Conservation (phyloP, 306 rosid genomes). For the Citrullus mucosospermus region DNA sequence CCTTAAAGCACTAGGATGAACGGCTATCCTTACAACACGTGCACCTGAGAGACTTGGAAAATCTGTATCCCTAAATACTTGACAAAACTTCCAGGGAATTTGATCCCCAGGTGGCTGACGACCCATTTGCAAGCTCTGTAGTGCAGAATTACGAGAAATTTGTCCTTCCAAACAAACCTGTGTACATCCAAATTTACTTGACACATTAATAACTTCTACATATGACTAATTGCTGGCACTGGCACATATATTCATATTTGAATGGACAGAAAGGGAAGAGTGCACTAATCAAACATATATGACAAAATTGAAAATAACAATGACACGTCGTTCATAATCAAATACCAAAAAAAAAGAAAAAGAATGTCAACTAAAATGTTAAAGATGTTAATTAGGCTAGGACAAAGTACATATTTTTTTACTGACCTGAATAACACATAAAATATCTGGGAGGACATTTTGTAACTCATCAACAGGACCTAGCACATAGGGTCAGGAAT, state of each 20-base stretch:
- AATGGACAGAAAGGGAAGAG: background rate
- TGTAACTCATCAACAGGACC: constrained; percentile 87
- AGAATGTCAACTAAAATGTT: background rate
- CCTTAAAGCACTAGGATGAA: background rate
- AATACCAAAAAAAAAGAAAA: background rate
- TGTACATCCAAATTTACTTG: background rate
- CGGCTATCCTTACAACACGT: constrained; percentile 84
- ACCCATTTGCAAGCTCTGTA: constrained; percentile 59
- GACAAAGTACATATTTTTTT: background rate
- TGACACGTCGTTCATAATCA: background rate
- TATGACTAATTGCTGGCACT: too few species aligned
- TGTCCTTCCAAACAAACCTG: constrained; percentile 80
- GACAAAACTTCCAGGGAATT: constrained; percentile 90
- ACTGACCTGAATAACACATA: constrained; percentile 82
- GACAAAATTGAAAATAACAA: background rate
- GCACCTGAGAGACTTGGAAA: constrained; percentile 85
- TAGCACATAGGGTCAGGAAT: constrained; percentile 15
- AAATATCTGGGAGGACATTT: constrained; percentile 89
- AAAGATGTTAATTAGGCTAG: background rate
- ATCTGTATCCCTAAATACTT: constrained; percentile 69
- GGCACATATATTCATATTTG: background rate
- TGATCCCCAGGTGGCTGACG: constrained; percentile 83
- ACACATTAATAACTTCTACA: background rate
- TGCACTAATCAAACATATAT: background rate
- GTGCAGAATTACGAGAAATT: constrained; percentile 76